Percentiles rank a stretch among this genome's conserved stretches.
Evolutionary conservation across 345 rosid genomes (phyloP).

Genomic region (Hibiscus tridactylites): DNA sequence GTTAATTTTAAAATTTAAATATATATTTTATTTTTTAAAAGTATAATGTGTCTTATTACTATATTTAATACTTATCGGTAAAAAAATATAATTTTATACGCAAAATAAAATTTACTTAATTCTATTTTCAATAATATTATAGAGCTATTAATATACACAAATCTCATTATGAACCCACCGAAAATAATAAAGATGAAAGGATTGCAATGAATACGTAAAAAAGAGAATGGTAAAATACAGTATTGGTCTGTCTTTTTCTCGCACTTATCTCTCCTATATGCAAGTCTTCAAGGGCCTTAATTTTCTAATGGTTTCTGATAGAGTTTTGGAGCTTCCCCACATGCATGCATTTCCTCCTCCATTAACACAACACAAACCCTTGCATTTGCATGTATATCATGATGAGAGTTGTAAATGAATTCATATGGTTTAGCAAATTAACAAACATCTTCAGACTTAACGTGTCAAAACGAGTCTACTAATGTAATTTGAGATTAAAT

Average conservation of each 20-base stretch:
- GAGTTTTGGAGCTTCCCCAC: background rate
- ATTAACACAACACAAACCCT: background rate
- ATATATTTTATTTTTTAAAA: too few relatives aligned
- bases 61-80: too few relatives aligned
- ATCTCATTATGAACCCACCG: too few relatives aligned
- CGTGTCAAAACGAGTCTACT: too few relatives aligned
- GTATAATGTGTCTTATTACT: too few relatives aligned
- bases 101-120: too few relatives aligned
- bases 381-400: background rate
- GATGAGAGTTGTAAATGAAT: background rate
- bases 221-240: constrained; percentile 18
- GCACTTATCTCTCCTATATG: constrained; percentile 26
- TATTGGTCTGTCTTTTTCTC: constrained; percentile 25
- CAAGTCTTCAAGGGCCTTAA: background rate
- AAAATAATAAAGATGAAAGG: background rate
- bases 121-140: too few relatives aligned
- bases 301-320: background rate
- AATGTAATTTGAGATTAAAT: too few relatives aligned
- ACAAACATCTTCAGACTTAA: too few relatives aligned
- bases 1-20: too few relatives aligned
- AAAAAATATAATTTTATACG: too few relatives aligned
- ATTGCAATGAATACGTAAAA: constrained; percentile 14
- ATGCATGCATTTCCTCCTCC: background rate
- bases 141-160: too few relatives aligned
- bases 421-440: background rate